Evolutionary conservation across 352 stramenopile genomes (phyloP).

Genomic region (Phytophthora cactorum): DNA sequence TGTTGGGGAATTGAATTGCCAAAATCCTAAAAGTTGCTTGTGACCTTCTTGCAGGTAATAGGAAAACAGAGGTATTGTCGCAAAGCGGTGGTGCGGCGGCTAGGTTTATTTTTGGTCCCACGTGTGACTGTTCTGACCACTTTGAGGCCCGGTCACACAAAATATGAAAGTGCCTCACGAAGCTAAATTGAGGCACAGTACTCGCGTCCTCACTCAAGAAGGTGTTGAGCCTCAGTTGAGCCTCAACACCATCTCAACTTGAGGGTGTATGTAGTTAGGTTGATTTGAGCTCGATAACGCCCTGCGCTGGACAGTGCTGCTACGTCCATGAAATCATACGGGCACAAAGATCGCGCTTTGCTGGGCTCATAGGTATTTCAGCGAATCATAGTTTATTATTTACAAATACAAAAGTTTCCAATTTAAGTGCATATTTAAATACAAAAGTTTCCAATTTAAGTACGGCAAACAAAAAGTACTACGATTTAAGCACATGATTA

Average conservation of each 20-base stretch:
- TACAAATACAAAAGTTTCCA: too few species aligned
- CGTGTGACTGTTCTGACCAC: conserved; percentile 6
- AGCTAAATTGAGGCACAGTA: too few species aligned
- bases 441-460: not conserved
- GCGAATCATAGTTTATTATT: too few species aligned
- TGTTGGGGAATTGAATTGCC: not conserved
- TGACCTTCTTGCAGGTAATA: not conserved
- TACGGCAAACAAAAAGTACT: too few species aligned
- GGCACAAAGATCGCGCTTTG: conserved; percentile 8
- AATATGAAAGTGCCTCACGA: not conserved
- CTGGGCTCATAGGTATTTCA: too few species aligned
- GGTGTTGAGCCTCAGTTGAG: too few species aligned
- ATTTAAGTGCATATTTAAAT: not conserved
- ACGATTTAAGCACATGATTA: too few species aligned
- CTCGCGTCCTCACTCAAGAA: too few species aligned
- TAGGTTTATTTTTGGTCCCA: conserved; percentile 8
- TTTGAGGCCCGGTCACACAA: not conserved
- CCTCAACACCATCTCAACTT: not conserved
- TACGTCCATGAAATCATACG: not conserved
- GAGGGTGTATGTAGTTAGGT: not conserved
- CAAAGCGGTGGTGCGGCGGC: conserved; percentile 4
- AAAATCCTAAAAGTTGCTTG: not conserved
- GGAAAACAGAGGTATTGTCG: conserved; percentile 5
- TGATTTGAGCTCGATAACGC: too few species aligned
- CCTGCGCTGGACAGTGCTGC: too few species aligned